Conservation (phyloP, 2,329 filamentous ascomycete genomes). For the Fusarium agapanthi region DNA sequence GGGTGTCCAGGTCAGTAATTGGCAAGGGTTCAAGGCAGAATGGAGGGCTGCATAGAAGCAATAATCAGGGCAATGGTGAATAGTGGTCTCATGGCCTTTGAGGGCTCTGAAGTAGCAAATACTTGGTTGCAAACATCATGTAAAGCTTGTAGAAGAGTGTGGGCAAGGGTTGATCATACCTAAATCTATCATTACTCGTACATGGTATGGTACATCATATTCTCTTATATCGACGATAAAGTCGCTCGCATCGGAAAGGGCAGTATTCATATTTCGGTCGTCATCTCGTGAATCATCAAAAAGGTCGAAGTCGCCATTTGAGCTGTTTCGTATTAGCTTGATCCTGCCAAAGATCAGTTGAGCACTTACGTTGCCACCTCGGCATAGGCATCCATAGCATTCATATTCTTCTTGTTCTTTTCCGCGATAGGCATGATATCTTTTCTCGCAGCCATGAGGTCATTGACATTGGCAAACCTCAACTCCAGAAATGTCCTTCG, state of each 20-base stretch:
- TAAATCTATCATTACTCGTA: conserved; percentile 97
- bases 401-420: conserved; percentile 95
- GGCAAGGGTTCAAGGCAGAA: background rate
- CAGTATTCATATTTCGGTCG: conserved; percentile 79
- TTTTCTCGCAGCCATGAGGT: conserved; percentile 84
- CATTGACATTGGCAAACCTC: conserved; percentile 84
- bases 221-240: conserved; percentile 98
- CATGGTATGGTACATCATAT: conserved; percentile 99
- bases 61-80: conserved; percentile 86
- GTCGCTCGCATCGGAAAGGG: conserved; percentile 89
- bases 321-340: conserved; percentile 49
- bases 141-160: background rate
- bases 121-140: conserved; percentile 97
- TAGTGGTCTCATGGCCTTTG: conserved; percentile 92
- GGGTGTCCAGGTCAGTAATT: conserved; percentile 9
- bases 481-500: conserved; percentile 87
- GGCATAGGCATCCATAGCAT: conserved; percentile 97
- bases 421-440: conserved; percentile 91
- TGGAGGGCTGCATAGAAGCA: background rate
- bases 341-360: background rate
- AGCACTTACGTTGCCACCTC: conserved; percentile 84
- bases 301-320: conserved; percentile 87
- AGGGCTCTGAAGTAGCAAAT: conserved; percentile 99
- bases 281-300: conserved; percentile 89
- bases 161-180: conserved; percentile 54